Base-by-base conservation (phyloP, 2,329 filamentous ascomycete genomes). In the Colletotrichum spaethianum region DNA sequence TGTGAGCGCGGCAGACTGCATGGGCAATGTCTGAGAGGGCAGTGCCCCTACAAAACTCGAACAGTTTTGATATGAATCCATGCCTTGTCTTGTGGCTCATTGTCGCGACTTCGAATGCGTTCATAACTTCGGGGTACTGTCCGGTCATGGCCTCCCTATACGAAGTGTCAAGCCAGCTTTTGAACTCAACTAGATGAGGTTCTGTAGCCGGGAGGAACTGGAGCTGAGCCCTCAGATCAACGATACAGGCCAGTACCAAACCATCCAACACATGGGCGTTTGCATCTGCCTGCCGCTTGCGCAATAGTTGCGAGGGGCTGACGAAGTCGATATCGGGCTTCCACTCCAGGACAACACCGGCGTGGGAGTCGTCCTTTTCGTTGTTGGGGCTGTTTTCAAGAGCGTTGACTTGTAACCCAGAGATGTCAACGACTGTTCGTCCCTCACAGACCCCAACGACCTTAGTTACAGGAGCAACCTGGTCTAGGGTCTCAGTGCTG, bases 291-390 rank as follows among this genome's bases (percentile, higher is more conserved):
- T 33, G 44, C 5, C 46, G 59, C 2, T 2, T 16, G 7, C 38
- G 40, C 11, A 73, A 1, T 4, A 67, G 42, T n/a, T 20, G 46
- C 26, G 48, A 7, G 3, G 20, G 33, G 20, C 50, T 42, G 18
- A 57, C 36, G 23, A 72, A 67, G 50, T 72, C 56, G 11, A 62
- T 26, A n/a, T 73, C 67, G 20, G 67, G 70, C 38, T 67, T 73
- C 70, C 70, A 73, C 2, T 72, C 56, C 5, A 73, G 62, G 3
- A 66, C 16, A 0, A 16, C 62, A 7, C 67, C 70, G 0, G 67
- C 70, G 11, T 70, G 70, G 1, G 70, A 20, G 40, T 66, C 68
- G 4, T 62, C 67, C 31, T 56, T 20, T 1, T 40, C 16, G 20
- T 4, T 11, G 2, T 6, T 14, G 20, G 12, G 18, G 3, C 20